These are phyloP conservation scores for Rhytidiadelphus loreus DNA, from an alignment of 225 moss, liverwort and hornwort species.

Conservation along the genomic window DNA sequence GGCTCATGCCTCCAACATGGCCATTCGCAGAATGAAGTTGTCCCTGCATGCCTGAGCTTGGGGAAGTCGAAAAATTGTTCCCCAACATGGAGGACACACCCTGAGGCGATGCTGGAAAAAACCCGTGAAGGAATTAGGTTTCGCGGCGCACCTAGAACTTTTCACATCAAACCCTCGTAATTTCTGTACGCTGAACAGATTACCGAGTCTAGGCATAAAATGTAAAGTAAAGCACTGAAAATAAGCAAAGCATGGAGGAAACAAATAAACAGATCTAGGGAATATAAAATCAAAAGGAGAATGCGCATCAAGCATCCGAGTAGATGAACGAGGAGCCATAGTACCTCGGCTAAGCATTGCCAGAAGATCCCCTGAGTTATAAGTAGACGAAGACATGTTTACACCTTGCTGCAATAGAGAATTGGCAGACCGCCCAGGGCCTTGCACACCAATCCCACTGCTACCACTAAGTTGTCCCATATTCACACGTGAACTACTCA, in stretches of 20 bases:
- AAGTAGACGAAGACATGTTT: conserved; percentile 87
- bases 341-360: conserved; percentile 97
- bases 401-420: conserved; percentile 92
- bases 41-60: conserved; percentile 76
- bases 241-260: not conserved
- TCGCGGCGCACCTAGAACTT: not conserved
- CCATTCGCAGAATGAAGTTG: conserved; percentile 78
- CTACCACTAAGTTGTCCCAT: conserved; percentile 83
- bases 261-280: not conserved
- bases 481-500: conserved; percentile 92
- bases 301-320: not conserved
- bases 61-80: conserved; percentile 87
- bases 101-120: conserved; percentile 56
- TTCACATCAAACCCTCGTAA: not conserved
- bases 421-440: conserved; percentile 87
- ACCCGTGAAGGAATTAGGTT: not conserved
- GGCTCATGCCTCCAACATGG: conserved; percentile 65
- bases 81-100: conserved; percentile 66
- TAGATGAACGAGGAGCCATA: not conserved
- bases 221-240: not conserved
- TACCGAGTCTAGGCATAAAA: not conserved
- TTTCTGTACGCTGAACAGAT: not conserved
- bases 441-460: conserved; percentile 89
- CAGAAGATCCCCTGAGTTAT: conserved; percentile 81
- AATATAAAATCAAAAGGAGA: not conserved